phyloP scores from a whole-genome alignment of 805 yeast genomes.

The Nakazawaea wickerhamii region DNA sequence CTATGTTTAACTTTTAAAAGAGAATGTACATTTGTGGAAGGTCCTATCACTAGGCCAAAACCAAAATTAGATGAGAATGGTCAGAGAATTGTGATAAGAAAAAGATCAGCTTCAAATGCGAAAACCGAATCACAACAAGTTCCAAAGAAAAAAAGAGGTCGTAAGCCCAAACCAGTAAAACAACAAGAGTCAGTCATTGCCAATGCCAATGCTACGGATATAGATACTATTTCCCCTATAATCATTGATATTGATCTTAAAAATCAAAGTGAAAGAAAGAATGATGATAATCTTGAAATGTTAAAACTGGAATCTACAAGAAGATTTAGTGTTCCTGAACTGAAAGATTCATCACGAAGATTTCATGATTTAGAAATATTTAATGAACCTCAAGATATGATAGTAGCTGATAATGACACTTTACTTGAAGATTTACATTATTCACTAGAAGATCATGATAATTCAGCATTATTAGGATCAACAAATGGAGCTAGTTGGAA shows the following conservation, averaged over 20 bases:
- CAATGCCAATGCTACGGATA: too few species aligned
- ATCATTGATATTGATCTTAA: too few species aligned
- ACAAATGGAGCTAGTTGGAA: neutral
- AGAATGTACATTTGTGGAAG: slow-evolving; percentile 28
- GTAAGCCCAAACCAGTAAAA: slow-evolving; percentile 3
- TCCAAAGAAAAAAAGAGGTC: slow-evolving; percentile 9
- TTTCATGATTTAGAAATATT: slow-evolving; percentile 1
- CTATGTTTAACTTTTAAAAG: slow-evolving; percentile 27
- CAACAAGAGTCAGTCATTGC: too few species aligned
- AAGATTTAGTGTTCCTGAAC: slow-evolving; percentile 2
- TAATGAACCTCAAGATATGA: slow-evolving; percentile 1
- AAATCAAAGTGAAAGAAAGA: neutral
- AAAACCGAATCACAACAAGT: neutral
- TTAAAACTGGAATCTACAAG: neutral
- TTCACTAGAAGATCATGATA: slow-evolving; percentile 10
- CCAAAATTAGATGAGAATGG: slow-evolving; percentile 14
- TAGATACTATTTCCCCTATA: too few species aligned
- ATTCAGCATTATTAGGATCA: neutral
- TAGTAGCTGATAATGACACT: neutral
- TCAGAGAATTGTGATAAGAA: slow-evolving; percentile 9
- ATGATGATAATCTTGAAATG: neutral
- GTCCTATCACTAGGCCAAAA: slow-evolving; percentile 22
- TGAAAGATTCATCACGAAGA: neutral
- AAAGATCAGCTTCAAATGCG: slow-evolving; percentile 3
- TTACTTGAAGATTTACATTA: slow-evolving; percentile 8